phyloP scores from a whole-genome alignment of 352 stramenopile genomes.

The Pythium phragmiticola region DNA sequence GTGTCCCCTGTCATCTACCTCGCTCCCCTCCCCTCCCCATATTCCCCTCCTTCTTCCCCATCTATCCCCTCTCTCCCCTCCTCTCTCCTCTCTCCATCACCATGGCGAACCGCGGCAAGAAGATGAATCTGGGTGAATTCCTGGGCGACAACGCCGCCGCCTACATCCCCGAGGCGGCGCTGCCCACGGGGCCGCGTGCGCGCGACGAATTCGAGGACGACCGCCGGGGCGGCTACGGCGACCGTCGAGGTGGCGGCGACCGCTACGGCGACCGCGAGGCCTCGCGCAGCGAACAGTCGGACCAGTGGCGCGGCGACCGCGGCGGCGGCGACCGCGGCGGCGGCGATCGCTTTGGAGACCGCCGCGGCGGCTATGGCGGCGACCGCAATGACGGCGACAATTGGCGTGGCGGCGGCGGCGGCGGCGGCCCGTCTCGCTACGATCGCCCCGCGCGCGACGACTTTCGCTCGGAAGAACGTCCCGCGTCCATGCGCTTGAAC shows the following conservation, averaged over 20 bases:
- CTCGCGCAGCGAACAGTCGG: conserved; percentile 32
- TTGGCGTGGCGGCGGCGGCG: conserved; percentile 29
- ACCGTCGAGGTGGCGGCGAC: conserved; percentile 30
- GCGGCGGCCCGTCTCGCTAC: conserved; percentile 50
- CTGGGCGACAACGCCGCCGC: conserved; percentile 56
- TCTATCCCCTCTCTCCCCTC: neutral
- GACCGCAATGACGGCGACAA: conserved; percentile 25
- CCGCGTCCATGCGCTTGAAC: conserved; percentile 78
- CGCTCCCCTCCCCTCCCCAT: neutral
- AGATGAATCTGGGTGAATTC: conserved; percentile 75
- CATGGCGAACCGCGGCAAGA: conserved; percentile 61
- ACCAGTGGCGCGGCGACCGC: conserved; percentile 41
- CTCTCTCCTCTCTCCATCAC: neutral
- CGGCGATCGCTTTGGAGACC: conserved; percentile 23
- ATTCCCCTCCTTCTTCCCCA: neutral
- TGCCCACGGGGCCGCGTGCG: conserved; percentile 55
- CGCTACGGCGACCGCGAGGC: conserved; percentile 31
- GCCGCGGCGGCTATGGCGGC: conserved; percentile 9
- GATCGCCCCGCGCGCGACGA: conserved; percentile 62
- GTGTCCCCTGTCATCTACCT: neutral
- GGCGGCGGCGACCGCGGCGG: conserved; percentile 21
- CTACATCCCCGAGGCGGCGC: conserved; percentile 58
- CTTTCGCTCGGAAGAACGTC: conserved; percentile 58
- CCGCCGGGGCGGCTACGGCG: conserved; percentile 40
- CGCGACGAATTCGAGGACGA: conserved; percentile 55